phyloP scores from a whole-genome alignment of 306 rosid genomes.

The Vigna radiata region DNA sequence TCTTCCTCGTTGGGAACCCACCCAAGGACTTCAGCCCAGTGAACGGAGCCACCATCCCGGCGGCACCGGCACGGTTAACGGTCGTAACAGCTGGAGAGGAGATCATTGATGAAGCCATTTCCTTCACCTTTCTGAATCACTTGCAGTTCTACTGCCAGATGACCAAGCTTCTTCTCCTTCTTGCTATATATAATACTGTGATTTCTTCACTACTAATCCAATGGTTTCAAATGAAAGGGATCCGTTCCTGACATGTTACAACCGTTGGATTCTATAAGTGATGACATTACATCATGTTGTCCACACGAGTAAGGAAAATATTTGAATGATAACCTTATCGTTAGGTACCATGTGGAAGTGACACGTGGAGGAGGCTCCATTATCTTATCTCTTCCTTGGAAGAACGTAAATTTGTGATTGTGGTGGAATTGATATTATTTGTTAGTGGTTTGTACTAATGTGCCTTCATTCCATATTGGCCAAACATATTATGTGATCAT shows the following conservation, averaged over 20 bases:
- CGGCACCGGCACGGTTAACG: constrained; percentile 56
- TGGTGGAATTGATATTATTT: constrained; percentile 38
- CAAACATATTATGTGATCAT: constrained; percentile 23
- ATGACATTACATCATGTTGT: constrained; percentile 43
- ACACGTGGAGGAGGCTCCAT: constrained; percentile 53
- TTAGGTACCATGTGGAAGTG: constrained; percentile 49
- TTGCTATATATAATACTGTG: constrained; percentile 49
- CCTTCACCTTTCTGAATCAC: constrained; percentile 1
- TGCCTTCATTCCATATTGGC: not conserved
- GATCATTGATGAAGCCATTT: constrained; percentile 71
- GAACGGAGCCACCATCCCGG: constrained; percentile 70
- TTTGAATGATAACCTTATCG: constrained; percentile 54
- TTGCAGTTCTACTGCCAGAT: constrained; percentile 21
- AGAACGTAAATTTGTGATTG: constrained; percentile 53
- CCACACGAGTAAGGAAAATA: constrained; percentile 46
- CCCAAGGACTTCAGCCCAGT: constrained; percentile 71
- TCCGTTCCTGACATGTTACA: not conserved
- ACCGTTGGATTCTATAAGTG: constrained; percentile 48
- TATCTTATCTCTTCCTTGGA: constrained; percentile 56
- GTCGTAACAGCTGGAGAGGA: constrained; percentile 63
- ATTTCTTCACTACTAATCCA: constrained; percentile 27
- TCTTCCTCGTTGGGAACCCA: constrained; percentile 66
- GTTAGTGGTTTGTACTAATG: not conserved
- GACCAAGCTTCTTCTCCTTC: constrained; percentile 8
- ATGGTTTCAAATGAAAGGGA: constrained; percentile 38